Evolutionary conservation across 2,329 filamentous ascomycete genomes (phyloP).

Genomic region (Botrytis medusae): DNA sequence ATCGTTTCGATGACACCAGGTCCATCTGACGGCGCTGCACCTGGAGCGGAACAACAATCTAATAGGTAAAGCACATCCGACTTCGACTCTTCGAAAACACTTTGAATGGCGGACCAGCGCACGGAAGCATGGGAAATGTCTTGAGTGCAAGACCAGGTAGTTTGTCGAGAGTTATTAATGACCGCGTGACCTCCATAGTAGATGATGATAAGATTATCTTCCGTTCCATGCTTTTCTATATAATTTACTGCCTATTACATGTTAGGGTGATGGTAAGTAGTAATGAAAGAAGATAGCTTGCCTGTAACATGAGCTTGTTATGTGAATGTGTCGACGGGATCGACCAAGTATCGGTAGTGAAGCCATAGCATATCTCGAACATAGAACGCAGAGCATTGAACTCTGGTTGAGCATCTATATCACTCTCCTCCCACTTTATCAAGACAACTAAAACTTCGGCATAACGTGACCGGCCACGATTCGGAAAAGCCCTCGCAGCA

Average conservation of each 20-base stretch:
- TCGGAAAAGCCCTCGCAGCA: constrained; percentile 32
- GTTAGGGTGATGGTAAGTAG: not conserved
- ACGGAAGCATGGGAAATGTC: constrained; percentile 25
- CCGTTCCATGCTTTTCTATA: constrained; percentile 27
- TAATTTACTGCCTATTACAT: constrained; percentile 28
- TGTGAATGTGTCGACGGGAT: constrained; percentile 31
- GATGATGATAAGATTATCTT: constrained; percentile 31
- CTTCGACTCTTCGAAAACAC: constrained; percentile 29
- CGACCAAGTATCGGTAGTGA: constrained; percentile 31
- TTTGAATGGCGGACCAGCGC: constrained; percentile 32
- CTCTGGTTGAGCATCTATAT: constrained; percentile 27
- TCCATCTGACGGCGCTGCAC: constrained; percentile 24
- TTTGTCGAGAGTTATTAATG: constrained; percentile 28
- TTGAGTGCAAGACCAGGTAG: constrained; percentile 28
- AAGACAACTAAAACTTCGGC: constrained; percentile 30
- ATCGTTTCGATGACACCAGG: constrained; percentile 30
- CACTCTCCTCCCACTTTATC: constrained; percentile 33
- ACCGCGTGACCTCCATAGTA: constrained; percentile 33
- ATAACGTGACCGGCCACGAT: constrained; percentile 30
- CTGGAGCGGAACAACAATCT: constrained; percentile 30
- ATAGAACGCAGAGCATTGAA: constrained; percentile 29
- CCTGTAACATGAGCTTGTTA: constrained; percentile 31
- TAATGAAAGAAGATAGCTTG: constrained; percentile 6
- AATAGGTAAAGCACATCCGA: constrained; percentile 29
- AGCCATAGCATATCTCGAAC: constrained; percentile 30